Evolutionary conservation across 768 basidiomycete genomes (phyloP), one percentile per base, ranked within the genome.

Genomic region (Mycena maculata): DNA sequence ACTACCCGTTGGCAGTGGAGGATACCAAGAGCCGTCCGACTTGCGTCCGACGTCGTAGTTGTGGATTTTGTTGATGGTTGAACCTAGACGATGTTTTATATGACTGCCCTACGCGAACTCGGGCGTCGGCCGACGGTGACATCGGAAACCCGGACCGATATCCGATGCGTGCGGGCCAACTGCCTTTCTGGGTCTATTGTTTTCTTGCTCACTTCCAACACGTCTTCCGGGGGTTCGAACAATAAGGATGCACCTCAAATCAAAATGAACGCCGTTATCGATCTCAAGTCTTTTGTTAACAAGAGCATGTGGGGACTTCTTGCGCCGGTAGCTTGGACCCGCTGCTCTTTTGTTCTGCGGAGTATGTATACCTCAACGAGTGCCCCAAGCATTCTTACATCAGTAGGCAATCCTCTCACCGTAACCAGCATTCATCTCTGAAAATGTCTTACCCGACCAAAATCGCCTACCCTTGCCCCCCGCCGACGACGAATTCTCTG

Each of bases 401-500:
- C 25, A 50, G 27, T 57, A 41, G 27, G 53, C 52, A 44, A 8
- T 59, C 30, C 38, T 48, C 41, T 55, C 31, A 49, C 42, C 20
- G 3, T 28, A 15, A n/a, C 18, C 30, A 23, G 16, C 53, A 13
- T 22, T 31, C 18, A 18, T 44, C 54, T 63, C 49, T 61, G 38
- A 15, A 53, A 31, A 76, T 73, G 73, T 31, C 67, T 49, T 64
- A 64, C 57, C 49, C 63, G n/a, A 60, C 74, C 16, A 82, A 79
- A 72, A 75, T 82, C 13, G 78, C 82, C 9, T 84, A 80, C 60
- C 86, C 87, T 6, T 65, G 77, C 6, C 85, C 85, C 18, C 89
- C 89, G 4, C 87, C 88, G 0, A 91, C 90, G 25, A 85, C 80
- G 18, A 90, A 91, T 75, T 76, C 81, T 20, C 75, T 88, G 54